Evolutionary conservation across 2,329 filamentous ascomycete genomes (phyloP).

Genomic region (Xylaria arbuscula): DNA sequence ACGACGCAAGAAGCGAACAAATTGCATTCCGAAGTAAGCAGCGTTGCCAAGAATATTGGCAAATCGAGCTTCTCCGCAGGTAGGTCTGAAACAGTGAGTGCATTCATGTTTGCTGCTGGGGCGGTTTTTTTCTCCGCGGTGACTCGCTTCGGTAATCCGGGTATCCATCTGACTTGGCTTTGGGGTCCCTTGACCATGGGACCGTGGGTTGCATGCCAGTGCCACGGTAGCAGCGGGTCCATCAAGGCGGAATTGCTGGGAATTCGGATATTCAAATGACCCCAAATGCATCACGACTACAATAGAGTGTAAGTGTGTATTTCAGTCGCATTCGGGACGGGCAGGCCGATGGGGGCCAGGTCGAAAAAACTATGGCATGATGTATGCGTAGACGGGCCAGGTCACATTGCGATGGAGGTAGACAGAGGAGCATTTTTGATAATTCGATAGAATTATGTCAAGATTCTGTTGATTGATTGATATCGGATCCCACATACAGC

Average conservation of each 20-base stretch:
- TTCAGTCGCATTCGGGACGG: conserved; percentile 6
- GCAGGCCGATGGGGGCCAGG: neutral
- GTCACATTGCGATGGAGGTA: neutral
- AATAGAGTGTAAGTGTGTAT: neutral
- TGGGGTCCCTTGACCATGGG: neutral
- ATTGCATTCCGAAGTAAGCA: neutral
- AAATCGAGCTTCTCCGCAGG: conserved; percentile 9
- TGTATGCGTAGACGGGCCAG: neutral
- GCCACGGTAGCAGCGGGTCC: neutral
- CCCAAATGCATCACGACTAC: neutral
- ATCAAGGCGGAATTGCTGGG: conserved; percentile 14
- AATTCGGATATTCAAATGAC: neutral
- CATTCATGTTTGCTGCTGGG: neutral
- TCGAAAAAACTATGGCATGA: neutral
- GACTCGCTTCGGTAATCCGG: neutral
- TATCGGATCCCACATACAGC: conserved; percentile 12
- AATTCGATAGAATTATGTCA: conserved; percentile 9
- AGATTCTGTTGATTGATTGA: conserved; percentile 22
- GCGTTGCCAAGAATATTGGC: neutral
- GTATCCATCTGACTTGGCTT: neutral
- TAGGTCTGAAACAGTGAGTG: conserved; percentile 26
- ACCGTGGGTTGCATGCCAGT: neutral
- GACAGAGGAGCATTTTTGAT: neutral
- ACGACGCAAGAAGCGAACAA: neutral
- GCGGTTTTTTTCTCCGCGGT: conserved; percentile 16